phyloP scores from a whole-genome alignment of 352 stramenopile species.

The Globisporangium camurandrum region DNA sequence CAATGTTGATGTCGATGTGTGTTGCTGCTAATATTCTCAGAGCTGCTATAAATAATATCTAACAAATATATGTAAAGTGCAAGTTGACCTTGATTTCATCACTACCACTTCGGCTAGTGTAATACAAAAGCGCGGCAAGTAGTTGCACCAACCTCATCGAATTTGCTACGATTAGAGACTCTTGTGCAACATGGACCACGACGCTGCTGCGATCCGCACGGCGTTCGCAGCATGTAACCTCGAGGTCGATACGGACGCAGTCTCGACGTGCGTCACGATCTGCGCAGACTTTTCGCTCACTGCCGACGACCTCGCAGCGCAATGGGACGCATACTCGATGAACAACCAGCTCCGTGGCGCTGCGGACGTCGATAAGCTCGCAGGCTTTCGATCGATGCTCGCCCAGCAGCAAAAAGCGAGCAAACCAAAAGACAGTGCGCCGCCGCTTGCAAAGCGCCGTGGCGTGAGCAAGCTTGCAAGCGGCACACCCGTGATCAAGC shows the following conservation, averaged over 20 bases:
- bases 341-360: slow-evolving; percentile 66
- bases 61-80: not conserved
- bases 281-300: slow-evolving; percentile 72
- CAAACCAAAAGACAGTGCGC: slow-evolving; percentile 29
- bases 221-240: slow-evolving; percentile 71
- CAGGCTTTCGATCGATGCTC: slow-evolving; percentile 64
- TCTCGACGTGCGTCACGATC: slow-evolving; percentile 57
- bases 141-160: no score
- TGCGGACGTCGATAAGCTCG: slow-evolving; percentile 48
- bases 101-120: not conserved
- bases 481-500: slow-evolving; percentile 59
- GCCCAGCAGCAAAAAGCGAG: slow-evolving; percentile 45
- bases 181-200: slow-evolving; percentile 65
- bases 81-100: not conserved
- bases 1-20: not conserved
- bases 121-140: no score
- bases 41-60: no score
- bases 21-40: not conserved
- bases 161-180: no score
- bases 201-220: slow-evolving; percentile 49
- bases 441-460: slow-evolving; percentile 27
- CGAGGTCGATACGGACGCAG: slow-evolving; percentile 59
- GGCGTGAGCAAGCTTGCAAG: slow-evolving; percentile 27
- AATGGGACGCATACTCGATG: slow-evolving; percentile 85
- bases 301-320: slow-evolving; percentile 66